Conservation (phyloP, 257 asterid genomes). For the Coffea canephora region DNA sequence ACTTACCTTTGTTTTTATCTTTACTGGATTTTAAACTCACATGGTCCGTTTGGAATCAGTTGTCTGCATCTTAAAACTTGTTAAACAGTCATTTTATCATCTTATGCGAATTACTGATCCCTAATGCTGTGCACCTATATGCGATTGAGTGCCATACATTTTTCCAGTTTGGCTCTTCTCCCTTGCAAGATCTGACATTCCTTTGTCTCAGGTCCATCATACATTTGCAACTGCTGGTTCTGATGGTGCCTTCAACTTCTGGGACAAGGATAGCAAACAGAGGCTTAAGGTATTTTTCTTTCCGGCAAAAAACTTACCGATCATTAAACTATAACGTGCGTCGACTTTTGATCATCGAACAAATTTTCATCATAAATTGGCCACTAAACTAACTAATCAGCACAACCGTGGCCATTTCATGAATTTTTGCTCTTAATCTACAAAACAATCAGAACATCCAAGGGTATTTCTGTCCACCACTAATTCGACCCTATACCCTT, state of each 20-base stretch:
- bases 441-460: too few relatives aligned
- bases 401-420: too few relatives aligned
- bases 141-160: neutral
- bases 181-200: constrained; percentile 5
- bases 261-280: constrained; percentile 99
- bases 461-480: too few relatives aligned
- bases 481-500: too few relatives aligned
- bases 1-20: neutral
- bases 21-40: neutral
- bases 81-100: neutral
- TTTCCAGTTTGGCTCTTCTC: neutral
- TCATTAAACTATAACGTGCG: too few relatives aligned
- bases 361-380: too few relatives aligned
- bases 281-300: constrained; percentile 72
- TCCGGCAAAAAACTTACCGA: too few relatives aligned
- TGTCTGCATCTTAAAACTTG: constrained; percentile 1
- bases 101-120: neutral
- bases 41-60: neutral
- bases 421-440: too few relatives aligned
- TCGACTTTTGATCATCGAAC: too few relatives aligned
- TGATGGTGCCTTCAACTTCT: constrained; percentile 90
- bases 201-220: constrained; percentile 61
- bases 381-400: too few relatives aligned
- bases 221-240: constrained; percentile 97
- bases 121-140: neutral